Percentiles rank a stretch among this genome's conserved stretches.
These are phyloP conservation scores for Eucalyptus marginata DNA, from an alignment of 345 rosid species.

Conservation along the genomic window DNA sequence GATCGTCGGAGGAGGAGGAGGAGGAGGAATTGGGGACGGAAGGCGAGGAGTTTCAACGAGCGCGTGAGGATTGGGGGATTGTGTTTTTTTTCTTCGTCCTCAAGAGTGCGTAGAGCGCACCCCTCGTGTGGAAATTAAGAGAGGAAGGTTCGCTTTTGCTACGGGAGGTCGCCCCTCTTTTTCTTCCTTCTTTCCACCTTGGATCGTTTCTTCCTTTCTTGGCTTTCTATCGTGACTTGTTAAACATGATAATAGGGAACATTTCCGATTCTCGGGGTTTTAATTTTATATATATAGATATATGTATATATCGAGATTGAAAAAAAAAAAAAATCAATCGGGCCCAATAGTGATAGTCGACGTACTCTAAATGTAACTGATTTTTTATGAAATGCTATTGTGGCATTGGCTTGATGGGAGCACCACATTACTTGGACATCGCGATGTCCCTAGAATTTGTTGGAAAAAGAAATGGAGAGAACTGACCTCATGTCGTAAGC, in stretches of 20 bases:
- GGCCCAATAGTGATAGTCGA: accelerated
- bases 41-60: neutral
- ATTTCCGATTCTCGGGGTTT: neutral
- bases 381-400: neutral
- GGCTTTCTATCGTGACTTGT: neutral
- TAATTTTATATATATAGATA: neutral
- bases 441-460: neutral
- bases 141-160: neutral
- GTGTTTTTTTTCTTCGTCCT: neutral
- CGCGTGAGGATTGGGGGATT: neutral
- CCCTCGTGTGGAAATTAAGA: neutral
- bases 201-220: neutral
- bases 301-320: neutral
- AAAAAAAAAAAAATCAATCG: neutral
- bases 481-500: accelerated
- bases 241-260: neutral
- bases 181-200: neutral
- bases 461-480: neutral
- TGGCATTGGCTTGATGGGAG: neutral
- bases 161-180: neutral
- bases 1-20: neutral
- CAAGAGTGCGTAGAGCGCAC: neutral
- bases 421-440: accelerated
- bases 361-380: neutral
- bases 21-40: neutral